phyloP scores from a whole-genome alignment of 176 grass and related monocot genomes.

The Ensete ventricosum region DNA sequence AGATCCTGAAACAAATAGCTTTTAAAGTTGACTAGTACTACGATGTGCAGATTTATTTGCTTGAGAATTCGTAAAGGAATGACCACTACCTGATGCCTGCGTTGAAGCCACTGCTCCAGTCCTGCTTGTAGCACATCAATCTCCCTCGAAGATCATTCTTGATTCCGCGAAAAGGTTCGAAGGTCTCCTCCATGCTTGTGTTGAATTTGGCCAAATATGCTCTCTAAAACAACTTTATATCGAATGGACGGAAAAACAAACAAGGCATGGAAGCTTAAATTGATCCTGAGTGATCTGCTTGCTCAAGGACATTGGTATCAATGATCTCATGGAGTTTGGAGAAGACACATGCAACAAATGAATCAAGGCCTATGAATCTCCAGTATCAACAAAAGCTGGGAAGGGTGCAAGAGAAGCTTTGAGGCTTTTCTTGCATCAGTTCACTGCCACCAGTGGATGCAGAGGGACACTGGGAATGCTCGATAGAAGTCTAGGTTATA shows the following conservation, averaged over 20 bases:
- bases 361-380: neutral
- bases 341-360: neutral
- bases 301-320: neutral
- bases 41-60: neutral
- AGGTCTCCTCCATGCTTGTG: slow-evolving; percentile 72
- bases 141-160: slow-evolving; percentile 70
- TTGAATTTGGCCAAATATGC: neutral
- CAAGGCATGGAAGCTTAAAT: neutral
- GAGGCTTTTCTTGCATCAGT: neutral
- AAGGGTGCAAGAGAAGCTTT: neutral
- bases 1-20: slow-evolving; percentile 37
- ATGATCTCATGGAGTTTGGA: neutral
- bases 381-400: neutral
- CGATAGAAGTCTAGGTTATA: neutral
- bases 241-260: neutral
- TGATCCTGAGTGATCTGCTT: neutral
- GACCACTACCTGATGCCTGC: slow-evolving; percentile 65
- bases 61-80: neutral
- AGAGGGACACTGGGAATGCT: neutral
- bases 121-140: slow-evolving; percentile 89
- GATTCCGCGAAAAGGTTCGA: slow-evolving; percentile 79
- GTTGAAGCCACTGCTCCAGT: slow-evolving; percentile 74
- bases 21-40: too few relatives aligned
- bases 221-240: slow-evolving; percentile 1
- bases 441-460: neutral